Conservation (phyloP, 169 alveolate genomes). For the Plasmodium adleri region DNA sequence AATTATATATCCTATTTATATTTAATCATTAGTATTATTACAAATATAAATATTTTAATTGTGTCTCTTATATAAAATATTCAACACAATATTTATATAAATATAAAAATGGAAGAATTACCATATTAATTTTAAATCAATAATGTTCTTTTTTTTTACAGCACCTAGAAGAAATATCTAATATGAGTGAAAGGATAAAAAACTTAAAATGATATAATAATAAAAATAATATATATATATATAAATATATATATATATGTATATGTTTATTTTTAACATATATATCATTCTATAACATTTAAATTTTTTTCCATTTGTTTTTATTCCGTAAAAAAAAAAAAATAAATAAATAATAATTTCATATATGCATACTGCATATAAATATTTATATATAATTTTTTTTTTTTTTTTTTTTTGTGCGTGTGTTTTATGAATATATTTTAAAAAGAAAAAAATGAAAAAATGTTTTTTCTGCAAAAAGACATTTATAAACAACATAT, state of each 20-base stretch:
- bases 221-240: neutral
- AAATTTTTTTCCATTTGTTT: conserved; percentile 22
- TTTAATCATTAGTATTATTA: no score
- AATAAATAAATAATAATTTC: neutral
- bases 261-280: conserved; percentile 1
- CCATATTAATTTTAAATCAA: neutral
- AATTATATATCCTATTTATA: no score
- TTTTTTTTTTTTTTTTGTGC: neutral
- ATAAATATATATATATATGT: conserved; percentile 5
- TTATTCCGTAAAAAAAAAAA: conserved; percentile 16
- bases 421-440: no score
- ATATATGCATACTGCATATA: neutral
- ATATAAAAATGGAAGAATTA: neutral
- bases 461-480: no score
- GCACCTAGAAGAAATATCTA: conserved; percentile 70
- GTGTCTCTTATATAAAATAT: no score
- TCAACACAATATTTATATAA: neutral
- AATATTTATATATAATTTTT: neutral
- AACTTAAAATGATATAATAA: conserved; percentile 28
- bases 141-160: neutral
- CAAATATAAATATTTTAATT: no score
- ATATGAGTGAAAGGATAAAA: conserved; percentile 74
- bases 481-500: no score
- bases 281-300: neutral
- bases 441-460: no score